Conservation (phyloP, 108 stramenopile species). For the Pseudonitzschia pungens region DNA sequence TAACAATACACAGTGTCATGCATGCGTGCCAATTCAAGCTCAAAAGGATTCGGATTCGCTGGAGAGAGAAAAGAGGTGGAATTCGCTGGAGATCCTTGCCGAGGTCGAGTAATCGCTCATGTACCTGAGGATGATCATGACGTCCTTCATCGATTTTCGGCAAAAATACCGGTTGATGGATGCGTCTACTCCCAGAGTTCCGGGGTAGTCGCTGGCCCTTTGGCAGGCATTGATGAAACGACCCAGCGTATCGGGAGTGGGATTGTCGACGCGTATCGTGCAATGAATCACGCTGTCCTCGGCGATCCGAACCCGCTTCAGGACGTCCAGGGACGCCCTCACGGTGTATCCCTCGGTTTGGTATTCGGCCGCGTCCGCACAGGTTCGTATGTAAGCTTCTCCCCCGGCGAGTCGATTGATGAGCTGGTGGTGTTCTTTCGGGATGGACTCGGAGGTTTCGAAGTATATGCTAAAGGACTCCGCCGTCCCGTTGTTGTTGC, state of each 20-base stretch:
- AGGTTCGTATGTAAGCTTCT: slow-evolving; percentile 23
- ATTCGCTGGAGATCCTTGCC: slow-evolving; percentile 8
- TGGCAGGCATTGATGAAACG: slow-evolving; percentile 31
- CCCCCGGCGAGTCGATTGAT: slow-evolving; percentile 30
- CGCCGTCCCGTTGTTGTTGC: neutral
- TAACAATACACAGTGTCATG: no score
- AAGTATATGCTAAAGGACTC: slow-evolving; percentile 28
- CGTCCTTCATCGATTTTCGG: slow-evolving; percentile 16
- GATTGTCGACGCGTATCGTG: slow-evolving; percentile 28
- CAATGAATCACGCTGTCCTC: neutral
- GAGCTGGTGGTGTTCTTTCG: slow-evolving; percentile 23
- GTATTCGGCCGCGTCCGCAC: slow-evolving; percentile 22
- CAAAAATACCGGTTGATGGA: slow-evolving; percentile 27
- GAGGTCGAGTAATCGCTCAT: slow-evolving; percentile 25
- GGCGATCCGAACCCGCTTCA: slow-evolving; percentile 3
- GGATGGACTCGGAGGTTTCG: slow-evolving; percentile 20
- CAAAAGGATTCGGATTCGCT: slow-evolving; percentile 21
- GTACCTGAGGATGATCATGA: slow-evolving; percentile 13
- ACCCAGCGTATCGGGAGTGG: slow-evolving; percentile 32
- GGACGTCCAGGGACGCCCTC: slow-evolving; percentile 23
- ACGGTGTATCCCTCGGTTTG: slow-evolving; percentile 33
- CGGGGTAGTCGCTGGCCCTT: slow-evolving; percentile 8
- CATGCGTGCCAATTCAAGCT: neutral
- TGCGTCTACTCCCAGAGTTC: slow-evolving; percentile 19
- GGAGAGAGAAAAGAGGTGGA: neutral